Conservation (phyloP, 768 basidiomycete genomes). For the Trametes cubensis region DNA sequence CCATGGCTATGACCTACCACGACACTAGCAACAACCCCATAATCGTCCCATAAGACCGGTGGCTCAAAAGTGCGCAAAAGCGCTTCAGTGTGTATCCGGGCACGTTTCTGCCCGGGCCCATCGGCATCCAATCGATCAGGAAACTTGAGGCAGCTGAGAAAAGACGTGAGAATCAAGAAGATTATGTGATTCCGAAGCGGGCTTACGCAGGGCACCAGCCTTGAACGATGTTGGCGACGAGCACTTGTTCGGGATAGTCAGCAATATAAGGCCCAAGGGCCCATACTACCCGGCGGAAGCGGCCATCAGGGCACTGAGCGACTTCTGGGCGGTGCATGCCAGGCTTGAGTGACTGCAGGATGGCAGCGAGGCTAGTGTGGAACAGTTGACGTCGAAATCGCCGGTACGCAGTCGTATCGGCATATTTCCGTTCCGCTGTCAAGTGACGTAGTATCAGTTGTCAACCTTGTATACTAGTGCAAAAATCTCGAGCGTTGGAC, state of each 20-base stretch:
- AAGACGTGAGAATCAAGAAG: neutral
- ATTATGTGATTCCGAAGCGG: no score
- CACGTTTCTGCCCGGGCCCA: neutral
- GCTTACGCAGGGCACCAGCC: slow-evolving; percentile 25
- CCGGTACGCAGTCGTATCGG: slow-evolving; percentile 11
- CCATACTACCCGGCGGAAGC: slow-evolving; percentile 20
- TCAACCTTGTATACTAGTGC: no score
- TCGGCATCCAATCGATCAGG: slow-evolving; percentile 6
- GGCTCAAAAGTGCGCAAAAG: neutral
- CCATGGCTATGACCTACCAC: no score
- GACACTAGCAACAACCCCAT: neutral
- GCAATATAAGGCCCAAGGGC: slow-evolving; percentile 27
- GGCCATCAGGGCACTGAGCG: slow-evolving; percentile 20
- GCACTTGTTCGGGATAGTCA: slow-evolving; percentile 28
- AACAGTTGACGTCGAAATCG: slow-evolving; percentile 19
- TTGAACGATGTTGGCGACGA: slow-evolving; percentile 20
- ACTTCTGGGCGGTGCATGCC: slow-evolving; percentile 23
- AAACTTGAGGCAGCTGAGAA: neutral
- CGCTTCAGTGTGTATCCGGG: neutral
- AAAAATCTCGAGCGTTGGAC: no score
- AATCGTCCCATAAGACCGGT: neutral
- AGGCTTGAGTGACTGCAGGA: slow-evolving; percentile 15
- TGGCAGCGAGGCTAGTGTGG: slow-evolving; percentile 18
- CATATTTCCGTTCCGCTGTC: slow-evolving; percentile 3
- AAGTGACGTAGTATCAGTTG: no score